A percentile compares a stretch with the other conserved stretches of the same genome.
phyloP scores from a whole-genome alignment of 805 yeast genomes.

The Teunomyces kruisii region DNA sequence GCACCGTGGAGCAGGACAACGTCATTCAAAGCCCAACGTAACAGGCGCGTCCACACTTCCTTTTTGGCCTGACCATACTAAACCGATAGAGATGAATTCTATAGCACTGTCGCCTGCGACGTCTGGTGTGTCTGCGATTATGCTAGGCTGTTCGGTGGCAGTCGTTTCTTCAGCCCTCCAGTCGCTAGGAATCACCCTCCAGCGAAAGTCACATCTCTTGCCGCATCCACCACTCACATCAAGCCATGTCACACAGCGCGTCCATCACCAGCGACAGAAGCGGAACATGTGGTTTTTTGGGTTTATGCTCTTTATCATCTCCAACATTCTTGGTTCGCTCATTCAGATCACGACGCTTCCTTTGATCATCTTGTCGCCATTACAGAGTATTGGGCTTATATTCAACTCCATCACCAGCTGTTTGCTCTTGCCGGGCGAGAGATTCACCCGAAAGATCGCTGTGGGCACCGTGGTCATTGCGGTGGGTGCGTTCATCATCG shows the following conservation, averaged over 20 bases:
- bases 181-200: slow-evolving; percentile 78
- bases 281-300: slow-evolving; percentile 76
- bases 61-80: too few species aligned
- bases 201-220: slow-evolving; percentile 69
- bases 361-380: slow-evolving; percentile 71
- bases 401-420: slow-evolving; percentile 76
- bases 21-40: too few species aligned
- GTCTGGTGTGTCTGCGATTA: slow-evolving; percentile 24
- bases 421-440: slow-evolving; percentile 63
- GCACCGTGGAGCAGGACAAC: not conserved
- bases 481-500: slow-evolving; percentile 74
- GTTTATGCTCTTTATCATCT: slow-evolving; percentile 62
- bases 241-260: slow-evolving; percentile 19
- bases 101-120: not conserved
- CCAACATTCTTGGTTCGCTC: slow-evolving; percentile 78
- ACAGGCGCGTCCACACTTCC: too few species aligned
- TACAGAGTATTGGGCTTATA: slow-evolving; percentile 85
- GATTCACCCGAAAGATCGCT: slow-evolving; percentile 56
- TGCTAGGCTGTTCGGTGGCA: slow-evolving; percentile 68
- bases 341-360: slow-evolving; percentile 86
- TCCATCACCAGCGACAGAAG: slow-evolving; percentile 34
- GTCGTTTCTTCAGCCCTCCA: slow-evolving; percentile 75
- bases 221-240: slow-evolving; percentile 17
- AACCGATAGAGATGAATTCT: not conserved
- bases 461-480: slow-evolving; percentile 69